Base-by-base conservation (phyloP, 306 rosid genomes). In the Quercus suber region DNA sequence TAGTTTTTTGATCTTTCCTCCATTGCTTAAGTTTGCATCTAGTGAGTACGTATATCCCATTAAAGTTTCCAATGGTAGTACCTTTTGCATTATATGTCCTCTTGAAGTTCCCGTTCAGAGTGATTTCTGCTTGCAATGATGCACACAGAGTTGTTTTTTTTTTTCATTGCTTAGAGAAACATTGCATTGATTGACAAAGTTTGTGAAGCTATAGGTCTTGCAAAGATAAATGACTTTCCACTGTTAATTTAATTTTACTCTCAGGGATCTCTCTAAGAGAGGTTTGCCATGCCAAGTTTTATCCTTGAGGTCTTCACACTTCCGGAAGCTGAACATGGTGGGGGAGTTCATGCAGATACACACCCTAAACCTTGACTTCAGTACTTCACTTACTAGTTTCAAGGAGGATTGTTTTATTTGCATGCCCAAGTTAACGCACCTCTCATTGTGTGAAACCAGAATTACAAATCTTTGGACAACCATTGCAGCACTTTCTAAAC, bases 391-490 rank as follows among this genome's bases (percentile, higher is more conserved):
- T 55, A 71, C 88, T 65, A 83, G 92, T 84, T 93, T 93, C 76
- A 87, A 80, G 58, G 91, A 87, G 83, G 89, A 89, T 59, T 93
- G 97, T 80, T 93, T 91, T 73, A 77, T 81, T 68, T 88, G 92
- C 87, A 91, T 93, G 98, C 98, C 98, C 67, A 88, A 82, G 79
- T 88, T 93, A 82, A 82, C n/a, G 86, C 74, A 80, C 73, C 93
- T 93, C 65, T 93, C 97, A 18, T 75, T 93, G 89, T 91, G 98
- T 52, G 94, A 87, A 75, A 93, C 98, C 43, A 84, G 89, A 78
- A 87, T 93, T 83, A 77, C 91, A 82, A 93, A 93, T 87, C 98
- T 93, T 74, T 93, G 94, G 97, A 89, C 96, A 80, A 91, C 98
- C 56, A 80, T 82, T 69, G 92, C 94, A 17, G 91, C 93, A 49